phyloP scores from a whole-genome alignment of 768 basidiomycete species.

The Trametes punicea region DNA sequence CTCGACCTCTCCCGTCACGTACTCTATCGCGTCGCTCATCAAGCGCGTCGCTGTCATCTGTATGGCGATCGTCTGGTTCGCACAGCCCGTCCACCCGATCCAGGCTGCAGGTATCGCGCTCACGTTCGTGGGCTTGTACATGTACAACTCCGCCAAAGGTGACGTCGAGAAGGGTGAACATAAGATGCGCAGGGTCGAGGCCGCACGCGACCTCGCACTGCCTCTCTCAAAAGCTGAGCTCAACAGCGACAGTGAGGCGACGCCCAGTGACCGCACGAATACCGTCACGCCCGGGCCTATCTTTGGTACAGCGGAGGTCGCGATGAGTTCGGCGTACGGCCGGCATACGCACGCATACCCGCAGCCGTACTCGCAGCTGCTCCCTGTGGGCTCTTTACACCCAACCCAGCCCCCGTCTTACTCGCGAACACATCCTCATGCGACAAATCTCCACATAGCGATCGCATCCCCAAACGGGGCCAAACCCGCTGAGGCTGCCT shows the following conservation, averaged over 20 bases:
- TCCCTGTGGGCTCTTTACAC: not conserved
- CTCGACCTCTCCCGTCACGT: constrained; percentile 96
- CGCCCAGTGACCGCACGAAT: constrained; percentile 7
- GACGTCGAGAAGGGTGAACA: constrained; percentile 94
- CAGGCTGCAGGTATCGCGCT: constrained; percentile 88
- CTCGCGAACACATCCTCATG: constrained; percentile 25
- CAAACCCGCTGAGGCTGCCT: constrained; percentile 9
- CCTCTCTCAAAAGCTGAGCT: constrained; percentile 67
- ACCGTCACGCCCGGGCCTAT: constrained; percentile 12
- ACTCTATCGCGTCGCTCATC: constrained; percentile 96
- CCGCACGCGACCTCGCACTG: constrained; percentile 61
- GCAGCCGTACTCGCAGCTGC: not conserved
- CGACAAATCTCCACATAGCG: constrained; percentile 31
- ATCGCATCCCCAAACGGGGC: constrained; percentile 23
- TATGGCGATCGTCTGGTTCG: constrained; percentile 97
- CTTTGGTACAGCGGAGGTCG: constrained; percentile 13
- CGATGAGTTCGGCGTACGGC: constrained; percentile 21
- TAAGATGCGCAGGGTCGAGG: constrained; percentile 75
- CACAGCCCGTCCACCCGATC: constrained; percentile 75
- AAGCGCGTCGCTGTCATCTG: constrained; percentile 98
- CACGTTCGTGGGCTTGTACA: constrained; percentile 87
- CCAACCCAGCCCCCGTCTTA: constrained; percentile 15
- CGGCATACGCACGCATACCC: constrained; percentile 18
- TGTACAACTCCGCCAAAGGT: constrained; percentile 93
- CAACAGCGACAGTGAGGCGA: constrained; percentile 40